A percentile compares a stretch with the other conserved stretches of the same genome.
Evolutionary conservation across 1,284 basidiomycete species (phyloP).

Genomic region (Clitocybe nebularis): DNA sequence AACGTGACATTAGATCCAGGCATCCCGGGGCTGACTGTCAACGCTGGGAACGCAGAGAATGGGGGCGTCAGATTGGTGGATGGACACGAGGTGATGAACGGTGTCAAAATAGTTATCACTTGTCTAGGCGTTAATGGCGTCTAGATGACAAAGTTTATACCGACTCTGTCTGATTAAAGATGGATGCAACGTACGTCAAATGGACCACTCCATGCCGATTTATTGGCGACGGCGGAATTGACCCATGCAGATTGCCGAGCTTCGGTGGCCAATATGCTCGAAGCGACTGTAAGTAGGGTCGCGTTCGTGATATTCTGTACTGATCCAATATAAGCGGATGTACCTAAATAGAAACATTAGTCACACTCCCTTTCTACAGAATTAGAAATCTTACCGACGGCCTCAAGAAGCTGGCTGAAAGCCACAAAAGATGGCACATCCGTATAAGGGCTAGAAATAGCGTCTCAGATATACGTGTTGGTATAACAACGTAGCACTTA

Average conservation of each 20-base stretch:
- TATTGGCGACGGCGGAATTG: conserved; percentile 40
- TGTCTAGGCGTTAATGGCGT: conserved; percentile 12
- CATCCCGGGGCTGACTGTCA: conserved; percentile 4
- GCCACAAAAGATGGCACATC: conserved; percentile 48
- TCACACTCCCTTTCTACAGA: conserved; percentile 31
- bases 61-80: conserved; percentile 4
- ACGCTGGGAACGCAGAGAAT: conserved; percentile 6
- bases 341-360: neutral
- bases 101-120: conserved; percentile 10
- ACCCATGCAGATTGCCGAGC: conserved; percentile 51
- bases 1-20: conserved; percentile 12
- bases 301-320: neutral
- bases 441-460: conserved; percentile 38
- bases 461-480: neutral
- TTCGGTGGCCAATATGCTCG: conserved; percentile 39
- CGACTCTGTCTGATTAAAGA: no score
- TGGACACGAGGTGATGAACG: conserved; percentile 13
- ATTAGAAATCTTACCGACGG: conserved; percentile 45
- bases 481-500: neutral
- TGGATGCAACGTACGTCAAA: conserved; percentile 34
- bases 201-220: conserved; percentile 51
- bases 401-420: conserved; percentile 54
- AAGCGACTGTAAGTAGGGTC: conserved; percentile 32
- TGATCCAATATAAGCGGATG: neutral
- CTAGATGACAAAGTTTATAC: conserved; percentile 1